Evolutionary conservation across 2,329 filamentous ascomycete species (phyloP).

Genomic region (Elsinoe batatas): DNA sequence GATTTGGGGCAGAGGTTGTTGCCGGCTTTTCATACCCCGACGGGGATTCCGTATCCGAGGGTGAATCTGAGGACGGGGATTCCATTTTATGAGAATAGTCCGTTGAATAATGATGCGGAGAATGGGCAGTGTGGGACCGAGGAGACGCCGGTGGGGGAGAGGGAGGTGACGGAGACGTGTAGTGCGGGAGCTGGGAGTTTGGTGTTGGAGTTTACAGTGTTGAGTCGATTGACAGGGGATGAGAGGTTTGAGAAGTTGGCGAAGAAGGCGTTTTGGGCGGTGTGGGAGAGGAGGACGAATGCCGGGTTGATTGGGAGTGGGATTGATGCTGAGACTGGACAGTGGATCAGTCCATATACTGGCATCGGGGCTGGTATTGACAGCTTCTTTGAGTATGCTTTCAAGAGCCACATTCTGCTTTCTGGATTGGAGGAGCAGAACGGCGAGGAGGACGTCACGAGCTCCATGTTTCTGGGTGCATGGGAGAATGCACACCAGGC

Average conservation of each 20-base stretch:
- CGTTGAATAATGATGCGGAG: constrained; percentile 53
- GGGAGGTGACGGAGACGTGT: constrained; percentile 89
- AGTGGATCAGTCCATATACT: constrained; percentile 79
- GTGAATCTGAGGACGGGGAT: constrained; percentile 88
- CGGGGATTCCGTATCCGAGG: constrained; percentile 85
- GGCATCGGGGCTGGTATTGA: constrained; percentile 94
- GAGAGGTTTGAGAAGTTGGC: constrained; percentile 78
- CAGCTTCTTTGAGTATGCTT: constrained; percentile 96
- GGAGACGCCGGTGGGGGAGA: constrained; percentile 35
- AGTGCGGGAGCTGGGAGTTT: constrained; percentile 94
- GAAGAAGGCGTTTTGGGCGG: constrained; percentile 90
- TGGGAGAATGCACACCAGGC: constrained; percentile 82
- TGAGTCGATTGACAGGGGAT: constrained; percentile 82
- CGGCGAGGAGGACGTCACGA: constrained; percentile 44
- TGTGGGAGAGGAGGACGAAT: constrained; percentile 80
- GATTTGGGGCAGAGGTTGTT: constrained; percentile 77
- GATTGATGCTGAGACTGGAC: constrained; percentile 81
- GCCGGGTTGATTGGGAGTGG: constrained; percentile 84
- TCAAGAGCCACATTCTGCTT: constrained; percentile 86
- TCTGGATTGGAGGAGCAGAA: constrained; percentile 51
- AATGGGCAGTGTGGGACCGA: constrained; percentile 35
- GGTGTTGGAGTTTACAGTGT: constrained; percentile 82
- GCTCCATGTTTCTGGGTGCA: constrained; percentile 66
- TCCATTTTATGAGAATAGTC: constrained; percentile 83
- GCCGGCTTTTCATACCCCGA: constrained; percentile 84